Evolutionary conservation across 2,329 filamentous ascomycete species (phyloP).

Genomic region (Beauveria pseudobassiana): DNA sequence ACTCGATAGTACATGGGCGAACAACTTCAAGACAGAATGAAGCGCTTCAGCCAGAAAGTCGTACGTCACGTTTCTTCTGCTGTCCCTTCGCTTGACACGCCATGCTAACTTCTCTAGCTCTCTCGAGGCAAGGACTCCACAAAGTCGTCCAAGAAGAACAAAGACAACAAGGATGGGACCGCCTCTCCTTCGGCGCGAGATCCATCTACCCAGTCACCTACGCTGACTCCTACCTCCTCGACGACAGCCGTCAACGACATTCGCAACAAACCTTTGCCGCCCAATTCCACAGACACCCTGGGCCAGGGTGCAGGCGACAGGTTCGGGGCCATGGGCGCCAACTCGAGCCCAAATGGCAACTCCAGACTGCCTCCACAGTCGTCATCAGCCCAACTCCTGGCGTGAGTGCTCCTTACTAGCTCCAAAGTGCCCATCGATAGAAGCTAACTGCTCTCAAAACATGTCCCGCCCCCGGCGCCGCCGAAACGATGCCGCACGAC

Average conservation of each 20-base stretch:
- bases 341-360: conserved; percentile 30
- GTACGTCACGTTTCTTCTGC: conserved; percentile 48
- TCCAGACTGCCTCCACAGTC: conserved; percentile 65
- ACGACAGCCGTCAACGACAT: conserved; percentile 79
- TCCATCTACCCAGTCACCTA: conserved; percentile 49
- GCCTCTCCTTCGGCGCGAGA: conserved; percentile 65
- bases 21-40: conserved; percentile 59
- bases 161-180: conserved; percentile 66
- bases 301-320: conserved; percentile 32
- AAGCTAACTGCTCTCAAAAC: conserved; percentile 5
- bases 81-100: conserved; percentile 11
- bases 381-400: conserved; percentile 92
- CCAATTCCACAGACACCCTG: conserved; percentile 38
- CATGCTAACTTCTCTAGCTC: conserved; percentile 51
- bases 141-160: conserved; percentile 75
- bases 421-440: neutral
- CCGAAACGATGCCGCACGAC: conserved; percentile 97
- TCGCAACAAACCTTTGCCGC: conserved; percentile 71
- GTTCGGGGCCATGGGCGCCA: conserved; percentile 29
- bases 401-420: conserved; percentile 42
- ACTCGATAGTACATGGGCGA: conserved; percentile 6
- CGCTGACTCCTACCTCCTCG: conserved; percentile 77
- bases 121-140: conserved; percentile 80
- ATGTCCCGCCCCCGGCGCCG: conserved; percentile 83
- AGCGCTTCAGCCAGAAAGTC: conserved; percentile 95